Base-by-base conservation (phyloP, 805 yeast genomes). In the Starmerella etchellsii region DNA sequence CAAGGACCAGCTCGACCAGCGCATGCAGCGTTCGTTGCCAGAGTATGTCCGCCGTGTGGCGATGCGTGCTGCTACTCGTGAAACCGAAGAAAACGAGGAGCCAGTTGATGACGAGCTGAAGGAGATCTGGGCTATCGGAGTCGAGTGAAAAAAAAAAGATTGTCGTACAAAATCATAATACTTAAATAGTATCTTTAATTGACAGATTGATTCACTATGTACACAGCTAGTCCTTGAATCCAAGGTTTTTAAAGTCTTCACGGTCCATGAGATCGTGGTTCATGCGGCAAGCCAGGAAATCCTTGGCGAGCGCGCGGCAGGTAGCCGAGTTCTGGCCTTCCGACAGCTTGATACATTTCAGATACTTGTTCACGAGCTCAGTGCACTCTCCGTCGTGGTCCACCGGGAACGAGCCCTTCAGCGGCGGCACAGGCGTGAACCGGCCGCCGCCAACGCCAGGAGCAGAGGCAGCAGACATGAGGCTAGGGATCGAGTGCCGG, bases 1-100 rank as follows among this genome's bases (percentile, higher is more conserved):
- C 1, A 56, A 65, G 14, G 59, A 66, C 41, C 32, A 38, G 2
- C 33, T 55, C 22, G 49, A 50, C 8, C 46, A 46, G 10, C 45
- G 51, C 5, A 35, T 47, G 34, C 57, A 63, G 11, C 73, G 97
- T 60, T 81, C 95, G 0, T 69, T 88, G 48, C 74, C 79, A 20
- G 98, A 88, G 54, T 88, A 83, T 60, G 80, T 93, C 2, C 81
- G 75, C 64, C 75, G 98, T 61, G 95, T 88, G 23, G 96, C 81
- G n/a, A 58, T 68, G 36, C 71, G 96, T 58, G 72, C 88, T 52
- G 96, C 95, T 0, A 67, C 66, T 20, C 85, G 83, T 35, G 95
- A 85, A 56, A 71, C 88, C 54, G 96, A 85, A 53, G 74, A 94
- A 67, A 70, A 84, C 23, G 79, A 29, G 16, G 31, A 72, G 18